Evolutionary conservation across 345 rosid species (phyloP).

Genomic region (Moricandia moricandioides): DNA sequence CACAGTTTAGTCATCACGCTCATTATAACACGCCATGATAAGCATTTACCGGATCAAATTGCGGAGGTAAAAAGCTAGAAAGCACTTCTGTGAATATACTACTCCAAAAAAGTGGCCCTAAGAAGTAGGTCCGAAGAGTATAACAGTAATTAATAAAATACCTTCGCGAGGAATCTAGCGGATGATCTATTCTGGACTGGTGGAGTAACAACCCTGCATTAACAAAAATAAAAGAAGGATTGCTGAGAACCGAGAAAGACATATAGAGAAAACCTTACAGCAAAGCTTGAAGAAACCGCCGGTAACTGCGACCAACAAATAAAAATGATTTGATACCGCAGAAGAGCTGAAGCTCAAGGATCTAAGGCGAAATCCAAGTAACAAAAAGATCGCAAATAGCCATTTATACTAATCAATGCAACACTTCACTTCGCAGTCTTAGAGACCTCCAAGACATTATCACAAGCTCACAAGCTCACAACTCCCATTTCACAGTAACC

Average conservation of each 20-base stretch:
- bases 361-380: slow-evolving; percentile 29
- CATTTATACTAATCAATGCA: slow-evolving; percentile 22
- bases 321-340: slow-evolving; percentile 3
- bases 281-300: not conserved
- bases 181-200: slow-evolving; percentile 33
- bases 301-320: slow-evolving; percentile 20
- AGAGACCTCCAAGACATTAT: slow-evolving; percentile 4
- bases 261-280: not conserved
- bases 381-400: slow-evolving; percentile 40
- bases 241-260: slow-evolving; percentile 5
- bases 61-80: no score
- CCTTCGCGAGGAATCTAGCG: slow-evolving; percentile 45
- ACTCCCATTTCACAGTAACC: slow-evolving; percentile 4
- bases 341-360: slow-evolving; percentile 18
- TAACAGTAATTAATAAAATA: slow-evolving; percentile 18
- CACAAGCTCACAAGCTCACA: not conserved
- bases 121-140: not conserved
- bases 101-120: no score
- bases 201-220: slow-evolving; percentile 51
- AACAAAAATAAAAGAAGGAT: not conserved
- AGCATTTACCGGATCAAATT: not conserved
- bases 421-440: slow-evolving; percentile 20
- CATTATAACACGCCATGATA: not conserved
- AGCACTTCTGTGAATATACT: no score
- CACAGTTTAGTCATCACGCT: not conserved